Evolutionary conservation across 306 rosid species (phyloP), one percentile per base, ranked within the genome.

Genomic region (Lagenaria siceraria): DNA sequence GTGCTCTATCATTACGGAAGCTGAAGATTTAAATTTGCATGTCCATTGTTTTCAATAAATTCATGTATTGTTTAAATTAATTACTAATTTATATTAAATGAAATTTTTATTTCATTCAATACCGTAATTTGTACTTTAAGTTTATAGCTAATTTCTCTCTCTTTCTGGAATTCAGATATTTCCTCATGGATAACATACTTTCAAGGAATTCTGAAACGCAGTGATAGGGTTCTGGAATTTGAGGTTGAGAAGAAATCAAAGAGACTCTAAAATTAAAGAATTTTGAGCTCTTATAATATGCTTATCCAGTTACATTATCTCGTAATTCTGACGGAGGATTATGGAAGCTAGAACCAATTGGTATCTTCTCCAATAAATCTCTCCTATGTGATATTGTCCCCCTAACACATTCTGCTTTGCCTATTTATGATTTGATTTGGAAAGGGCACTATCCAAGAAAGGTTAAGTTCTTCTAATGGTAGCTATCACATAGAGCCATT

Each of bases 1-100:
- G 81, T 72, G 58, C 55, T 77, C 79, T 63, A 63, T 78, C 78
- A 64, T 33, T 75, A 79, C 76, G 10, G 76, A 84, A 81, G 76
- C 59, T 58, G 49, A 83, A 79, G 78, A 75, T 8, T 79, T 77
- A 52, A 70, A 52, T 38, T 60, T 64, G 21, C 2, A 8, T 63
- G 18, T 10, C 3, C 48, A 35, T 64, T 10, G 4, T 65, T 65
- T 65, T 10, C 5, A 66, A 38, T 12, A 21, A 66, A n/a, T 40
- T 8, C 71, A 18, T 33, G 71, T 18, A n/a, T 66, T 38, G 31
- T 21, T 66, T 63, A 8, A 48, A n/a, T 63, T 18, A 31, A 27
- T 6, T 31, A 31, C 43, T 62, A 61, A 7, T 61, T 60, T 7
- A 29, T 31, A 31, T 62, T 13, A 62, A 62, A 62, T 62, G 14